Percentiles rank a stretch among this genome's conserved stretches.
phyloP scores from a whole-genome alignment of 805 yeast genomes.

The Metschnikowia cerradonensis region DNA sequence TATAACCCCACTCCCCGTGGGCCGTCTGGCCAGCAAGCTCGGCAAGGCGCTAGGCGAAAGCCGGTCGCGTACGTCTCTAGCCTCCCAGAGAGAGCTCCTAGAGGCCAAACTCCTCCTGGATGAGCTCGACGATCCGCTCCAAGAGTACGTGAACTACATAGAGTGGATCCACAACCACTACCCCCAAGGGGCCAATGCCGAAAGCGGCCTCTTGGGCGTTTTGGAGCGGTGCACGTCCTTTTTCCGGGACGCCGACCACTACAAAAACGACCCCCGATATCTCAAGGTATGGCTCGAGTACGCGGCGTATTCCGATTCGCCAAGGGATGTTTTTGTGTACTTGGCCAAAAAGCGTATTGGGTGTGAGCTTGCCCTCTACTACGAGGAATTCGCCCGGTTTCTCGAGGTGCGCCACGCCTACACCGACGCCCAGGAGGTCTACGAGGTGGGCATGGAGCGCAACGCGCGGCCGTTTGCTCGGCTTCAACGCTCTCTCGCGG shows the following conservation, averaged over 20 bases:
- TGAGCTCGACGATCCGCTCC: conserved; percentile 80
- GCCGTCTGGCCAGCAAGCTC: conserved; percentile 62
- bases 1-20: conserved; percentile 60
- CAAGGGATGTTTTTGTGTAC: conserved; percentile 66
- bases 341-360: conserved; percentile 74
- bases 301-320: conserved; percentile 62
- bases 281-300: conserved; percentile 79
- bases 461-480: conserved; percentile 61
- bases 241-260: conserved; percentile 61
- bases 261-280: conserved; percentile 80
- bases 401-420: conserved; percentile 49
- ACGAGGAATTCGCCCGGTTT: conserved; percentile 71
- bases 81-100: conserved; percentile 36
- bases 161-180: conserved; percentile 63
- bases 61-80: conserved; percentile 5
- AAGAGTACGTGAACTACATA: conserved; percentile 68
- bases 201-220: conserved; percentile 60
- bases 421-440: conserved; percentile 57
- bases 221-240: conserved; percentile 69
- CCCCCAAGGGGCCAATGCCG: conserved; percentile 59
- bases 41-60: conserved; percentile 35
- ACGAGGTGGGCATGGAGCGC: conserved; percentile 50
- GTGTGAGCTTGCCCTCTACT: conserved; percentile 57
- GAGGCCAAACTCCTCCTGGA: conserved; percentile 26
- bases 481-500: conserved; percentile 32